phyloP scores from a whole-genome alignment of 805 yeast genomes.

The Sugiyamaella lignohabitans region DNA sequence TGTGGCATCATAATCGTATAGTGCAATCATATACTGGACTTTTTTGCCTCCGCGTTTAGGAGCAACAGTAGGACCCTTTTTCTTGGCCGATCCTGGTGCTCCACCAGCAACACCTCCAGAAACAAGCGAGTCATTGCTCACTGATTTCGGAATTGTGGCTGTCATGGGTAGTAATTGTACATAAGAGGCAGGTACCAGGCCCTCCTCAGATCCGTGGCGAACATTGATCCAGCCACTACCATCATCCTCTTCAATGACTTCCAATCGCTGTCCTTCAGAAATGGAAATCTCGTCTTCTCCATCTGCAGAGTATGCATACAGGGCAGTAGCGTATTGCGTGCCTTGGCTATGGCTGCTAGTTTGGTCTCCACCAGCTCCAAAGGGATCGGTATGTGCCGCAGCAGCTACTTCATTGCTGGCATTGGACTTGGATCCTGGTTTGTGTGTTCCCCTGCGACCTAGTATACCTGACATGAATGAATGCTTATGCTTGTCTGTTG shows the following conservation, averaged over 20 bases:
- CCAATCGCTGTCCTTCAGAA: slow-evolving; percentile 52
- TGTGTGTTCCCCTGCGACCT: slow-evolving; percentile 12
- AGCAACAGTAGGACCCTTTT: slow-evolving; percentile 71
- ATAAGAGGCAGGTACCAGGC: slow-evolving; percentile 83
- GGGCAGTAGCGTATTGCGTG: slow-evolving; percentile 39
- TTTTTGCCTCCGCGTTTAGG: slow-evolving; percentile 69
- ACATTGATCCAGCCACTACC: slow-evolving; percentile 92
- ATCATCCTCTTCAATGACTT: slow-evolving; percentile 61
- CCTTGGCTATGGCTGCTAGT: neutral
- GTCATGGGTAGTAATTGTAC: slow-evolving; percentile 36
- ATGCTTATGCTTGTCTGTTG: neutral
- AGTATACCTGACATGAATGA: slow-evolving; percentile 16
- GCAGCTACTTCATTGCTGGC: neutral
- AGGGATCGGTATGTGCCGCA: neutral
- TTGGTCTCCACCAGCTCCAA: neutral
- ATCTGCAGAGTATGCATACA: slow-evolving; percentile 58
- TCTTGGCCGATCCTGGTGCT: slow-evolving; percentile 29
- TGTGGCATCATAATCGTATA: slow-evolving; percentile 70
- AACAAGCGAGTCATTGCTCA: slow-evolving; percentile 4
- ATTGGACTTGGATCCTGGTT: neutral
- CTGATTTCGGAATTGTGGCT: slow-evolving; percentile 10
- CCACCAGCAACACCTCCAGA: slow-evolving; percentile 2
- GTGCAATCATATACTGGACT: slow-evolving; percentile 50
- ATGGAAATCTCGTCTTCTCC: slow-evolving; percentile 74
- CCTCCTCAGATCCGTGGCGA: slow-evolving; percentile 46